These are phyloP conservation scores for Podaxis carcinomalis DNA, from an alignment of 768 basidiomycete species.

Conservation along the genomic window DNA sequence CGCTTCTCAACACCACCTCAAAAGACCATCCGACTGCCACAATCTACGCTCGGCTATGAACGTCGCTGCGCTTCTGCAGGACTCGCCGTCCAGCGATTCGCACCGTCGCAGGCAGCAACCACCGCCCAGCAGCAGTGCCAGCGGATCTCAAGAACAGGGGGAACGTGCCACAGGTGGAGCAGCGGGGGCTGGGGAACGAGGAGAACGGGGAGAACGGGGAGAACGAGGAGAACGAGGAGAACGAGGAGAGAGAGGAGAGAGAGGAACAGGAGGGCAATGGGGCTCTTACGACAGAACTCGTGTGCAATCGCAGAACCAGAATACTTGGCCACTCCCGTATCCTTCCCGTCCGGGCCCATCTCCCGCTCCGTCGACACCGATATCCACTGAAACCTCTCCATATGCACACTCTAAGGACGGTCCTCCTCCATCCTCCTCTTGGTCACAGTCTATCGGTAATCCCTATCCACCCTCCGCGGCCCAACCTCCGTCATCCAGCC, in stretches of 20 bases:
- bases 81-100: conserved; percentile 15
- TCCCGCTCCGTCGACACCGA: conserved; percentile 6
- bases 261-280: conserved; percentile 1
- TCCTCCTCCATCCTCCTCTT: background rate
- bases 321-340: conserved; percentile 5
- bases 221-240: conserved; percentile 8
- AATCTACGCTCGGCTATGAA: conserved; percentile 12
- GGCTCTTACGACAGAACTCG: conserved; percentile 6
- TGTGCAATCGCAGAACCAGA: conserved; percentile 10
- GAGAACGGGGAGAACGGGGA: background rate
- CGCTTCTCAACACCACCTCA: background rate
- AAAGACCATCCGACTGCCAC: background rate
- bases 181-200: background rate
- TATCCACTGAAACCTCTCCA: conserved; percentile 7
- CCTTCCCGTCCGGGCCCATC: conserved; percentile 1
- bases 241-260: conserved; percentile 4
- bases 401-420: conserved; percentile 6
- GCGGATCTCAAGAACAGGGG: background rate
- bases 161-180: background rate
- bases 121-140: conserved; percentile 1
- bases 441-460: conserved; percentile 5
- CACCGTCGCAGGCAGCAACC: conserved; percentile 5
- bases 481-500: background rate
- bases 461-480: conserved; percentile 2
- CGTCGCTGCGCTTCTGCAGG: conserved; percentile 17